Percentiles rank a stretch among this genome's conserved stretches.
Evolutionary conservation across 306 rosid species (phyloP).

Genomic region (Calophaca sinica): DNA sequence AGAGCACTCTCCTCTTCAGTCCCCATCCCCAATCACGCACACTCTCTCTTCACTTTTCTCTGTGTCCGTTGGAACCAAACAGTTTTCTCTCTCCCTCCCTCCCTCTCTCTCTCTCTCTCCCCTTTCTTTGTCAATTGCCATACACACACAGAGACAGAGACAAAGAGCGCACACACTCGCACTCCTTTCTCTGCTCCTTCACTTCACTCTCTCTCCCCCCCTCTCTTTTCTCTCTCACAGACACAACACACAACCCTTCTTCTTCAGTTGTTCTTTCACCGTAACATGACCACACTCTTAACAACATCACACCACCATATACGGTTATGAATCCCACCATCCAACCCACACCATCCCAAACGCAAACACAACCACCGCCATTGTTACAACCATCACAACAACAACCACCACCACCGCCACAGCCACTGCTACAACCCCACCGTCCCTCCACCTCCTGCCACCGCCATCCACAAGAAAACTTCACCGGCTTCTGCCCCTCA

Average conservation of each 20-base stretch:
- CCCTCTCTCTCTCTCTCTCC: not conserved
- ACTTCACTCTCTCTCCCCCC: not conserved
- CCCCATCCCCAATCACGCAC: conserved; percentile 38
- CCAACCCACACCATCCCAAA: conserved; percentile 46
- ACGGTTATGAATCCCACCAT: conserved; percentile 86
- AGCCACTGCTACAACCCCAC: conserved; percentile 55
- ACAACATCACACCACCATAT: conserved; percentile 45
- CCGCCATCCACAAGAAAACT: conserved; percentile 83
- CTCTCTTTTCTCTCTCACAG: not conserved
- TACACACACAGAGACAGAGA: conserved; percentile 38
- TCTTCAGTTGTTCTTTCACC: not conserved
- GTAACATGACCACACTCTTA: conserved; percentile 77
- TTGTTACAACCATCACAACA: conserved; percentile 45
- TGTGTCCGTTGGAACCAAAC: conserved; percentile 81
- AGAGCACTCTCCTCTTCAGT: not conserved
- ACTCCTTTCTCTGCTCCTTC: not conserved
- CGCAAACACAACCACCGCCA: conserved; percentile 39
- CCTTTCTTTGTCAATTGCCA: conserved; percentile 37
- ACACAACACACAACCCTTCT: not conserved
- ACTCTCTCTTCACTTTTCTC: conserved; percentile 45
- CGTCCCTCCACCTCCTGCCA: conserved; percentile 85
- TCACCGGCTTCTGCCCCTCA: conserved; percentile 98
- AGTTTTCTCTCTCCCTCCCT: conserved; percentile 39
- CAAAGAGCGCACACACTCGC: conserved; percentile 36
- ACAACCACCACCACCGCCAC: not conserved